These are phyloP conservation scores for Psilocybe azurescens DNA, from an alignment of 768 basidiomycete species.

Conservation along the genomic window DNA sequence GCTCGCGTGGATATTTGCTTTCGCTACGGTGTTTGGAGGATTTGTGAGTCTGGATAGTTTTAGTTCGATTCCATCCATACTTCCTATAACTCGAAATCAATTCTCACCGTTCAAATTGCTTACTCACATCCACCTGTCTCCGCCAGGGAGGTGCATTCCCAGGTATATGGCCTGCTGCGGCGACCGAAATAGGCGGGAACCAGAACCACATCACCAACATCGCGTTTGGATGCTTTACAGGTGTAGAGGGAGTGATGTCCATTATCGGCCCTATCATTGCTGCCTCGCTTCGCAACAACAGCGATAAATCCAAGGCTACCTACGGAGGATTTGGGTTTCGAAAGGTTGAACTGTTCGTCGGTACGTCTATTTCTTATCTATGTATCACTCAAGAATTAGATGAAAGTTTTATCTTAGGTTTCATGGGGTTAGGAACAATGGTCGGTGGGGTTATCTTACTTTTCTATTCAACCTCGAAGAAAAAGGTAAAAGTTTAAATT, in stretches of 20 bases:
- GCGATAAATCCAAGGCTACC: not conserved
- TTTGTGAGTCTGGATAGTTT: not conserved
- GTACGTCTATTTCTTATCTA: not conserved
- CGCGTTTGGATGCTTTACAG: conserved; percentile 10
- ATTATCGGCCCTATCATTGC: conserved; percentile 10
- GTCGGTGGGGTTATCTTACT: conserved; percentile 1
- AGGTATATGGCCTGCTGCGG: conserved; percentile 9
- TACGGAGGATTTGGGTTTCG: conserved; percentile 10
- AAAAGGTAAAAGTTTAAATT: not conserved
- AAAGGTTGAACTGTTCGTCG: conserved; percentile 9
- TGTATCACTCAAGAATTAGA: not conserved
- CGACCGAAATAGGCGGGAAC: conserved; percentile 7
- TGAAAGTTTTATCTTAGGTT: not conserved
- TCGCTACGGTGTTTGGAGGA: conserved; percentile 5
- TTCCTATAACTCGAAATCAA: not conserved
- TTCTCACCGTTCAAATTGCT: too few relatives aligned
- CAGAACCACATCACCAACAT: conserved; percentile 11
- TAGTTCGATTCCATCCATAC: not conserved
- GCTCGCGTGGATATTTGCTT: conserved; percentile 7
- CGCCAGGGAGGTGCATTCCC: conserved; percentile 8
- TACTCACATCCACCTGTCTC: not conserved
- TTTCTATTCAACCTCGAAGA: conserved; percentile 1
- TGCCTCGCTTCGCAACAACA: not conserved
- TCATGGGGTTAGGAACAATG: not conserved
- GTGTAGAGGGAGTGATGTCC: conserved; percentile 5